A percentile compares a stretch with the other conserved stretches of the same genome.
Evolutionary conservation across 108 stramenopile species (phyloP).

Genomic region (Skeletonema menzelii): DNA sequence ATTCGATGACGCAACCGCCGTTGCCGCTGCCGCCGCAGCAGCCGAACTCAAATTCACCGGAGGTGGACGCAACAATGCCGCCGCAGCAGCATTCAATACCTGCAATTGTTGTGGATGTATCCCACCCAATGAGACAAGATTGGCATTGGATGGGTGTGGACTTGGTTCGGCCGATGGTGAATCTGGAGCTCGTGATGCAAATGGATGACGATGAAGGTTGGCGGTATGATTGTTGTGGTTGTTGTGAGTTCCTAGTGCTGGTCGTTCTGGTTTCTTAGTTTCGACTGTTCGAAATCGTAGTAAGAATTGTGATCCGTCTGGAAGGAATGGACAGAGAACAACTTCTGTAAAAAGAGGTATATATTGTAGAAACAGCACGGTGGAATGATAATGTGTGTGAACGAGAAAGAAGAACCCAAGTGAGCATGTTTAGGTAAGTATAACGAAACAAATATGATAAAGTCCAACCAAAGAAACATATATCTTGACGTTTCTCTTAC

Average conservation of each 20-base stretch:
- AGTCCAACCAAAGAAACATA: too few relatives aligned
- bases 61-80: constrained; percentile 22
- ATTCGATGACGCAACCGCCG: not conserved
- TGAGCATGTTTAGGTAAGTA: not conserved
- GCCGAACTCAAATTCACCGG: not conserved
- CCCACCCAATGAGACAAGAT: constrained; percentile 16
- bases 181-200: constrained; percentile 56
- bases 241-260: constrained; percentile 9
- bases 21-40: not conserved
- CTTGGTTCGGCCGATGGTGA: constrained; percentile 85
- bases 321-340: constrained; percentile 78
- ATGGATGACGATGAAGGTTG: constrained; percentile 14
- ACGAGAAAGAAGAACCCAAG: not conserved
- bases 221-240: not conserved
- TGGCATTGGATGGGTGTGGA: constrained; percentile 45
- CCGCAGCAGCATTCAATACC: constrained; percentile 35
- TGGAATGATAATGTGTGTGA: constrained; percentile 5
- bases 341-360: constrained; percentile 54
- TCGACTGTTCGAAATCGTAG: constrained; percentile 58
- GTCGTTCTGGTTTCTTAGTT: constrained; percentile 25
- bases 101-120: constrained; percentile 21
- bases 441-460: too few relatives aligned
- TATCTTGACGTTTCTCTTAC: constrained; percentile 46
- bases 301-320: constrained; percentile 70
- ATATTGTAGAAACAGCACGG: not conserved